A percentile compares a stretch with the other conserved stretches of the same genome.
Evolutionary conservation across 345 rosid species (phyloP).

Genomic region (Salix udensis): DNA sequence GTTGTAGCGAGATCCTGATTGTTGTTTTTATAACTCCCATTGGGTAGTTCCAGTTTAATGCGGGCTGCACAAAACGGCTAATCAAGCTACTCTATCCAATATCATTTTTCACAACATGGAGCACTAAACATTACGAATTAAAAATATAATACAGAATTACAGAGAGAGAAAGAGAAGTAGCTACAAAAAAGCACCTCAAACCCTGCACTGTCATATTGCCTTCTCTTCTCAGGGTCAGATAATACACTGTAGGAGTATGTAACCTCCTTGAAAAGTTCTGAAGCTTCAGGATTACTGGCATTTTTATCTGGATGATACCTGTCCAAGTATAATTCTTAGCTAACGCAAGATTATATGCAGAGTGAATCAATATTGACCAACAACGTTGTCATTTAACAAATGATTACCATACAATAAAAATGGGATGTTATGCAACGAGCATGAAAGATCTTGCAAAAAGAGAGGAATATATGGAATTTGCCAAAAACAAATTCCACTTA

Average conservation of each 20-base stretch:
- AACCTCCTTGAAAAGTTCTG: slow-evolving; percentile 93
- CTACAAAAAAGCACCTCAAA: slow-evolving; percentile 61
- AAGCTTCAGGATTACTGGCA: slow-evolving; percentile 88
- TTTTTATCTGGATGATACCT: slow-evolving; percentile 99
- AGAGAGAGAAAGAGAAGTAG: not conserved
- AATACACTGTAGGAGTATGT: slow-evolving; percentile 96
- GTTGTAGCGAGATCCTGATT: not conserved
- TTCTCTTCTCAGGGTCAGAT: slow-evolving; percentile 96
- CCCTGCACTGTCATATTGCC: slow-evolving; percentile 92
- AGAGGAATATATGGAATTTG: too few species aligned
- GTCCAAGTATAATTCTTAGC: slow-evolving; percentile 8
- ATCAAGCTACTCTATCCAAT: not conserved
- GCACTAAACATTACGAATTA: not conserved
- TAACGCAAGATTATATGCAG: not conserved
- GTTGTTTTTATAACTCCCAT: not conserved
- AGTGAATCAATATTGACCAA: not conserved
- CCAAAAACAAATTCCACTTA: not conserved
- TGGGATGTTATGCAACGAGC: not conserved
- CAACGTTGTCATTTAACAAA: not conserved
- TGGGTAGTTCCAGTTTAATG: not conserved
- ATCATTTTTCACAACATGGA: not conserved
- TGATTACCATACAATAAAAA: not conserved
- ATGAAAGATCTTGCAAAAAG: not conserved
- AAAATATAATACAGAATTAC: not conserved
- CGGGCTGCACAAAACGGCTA: not conserved